Conservation (phyloP, 2,329 filamentous ascomycete genomes). For the Penicillium sp. region DNA sequence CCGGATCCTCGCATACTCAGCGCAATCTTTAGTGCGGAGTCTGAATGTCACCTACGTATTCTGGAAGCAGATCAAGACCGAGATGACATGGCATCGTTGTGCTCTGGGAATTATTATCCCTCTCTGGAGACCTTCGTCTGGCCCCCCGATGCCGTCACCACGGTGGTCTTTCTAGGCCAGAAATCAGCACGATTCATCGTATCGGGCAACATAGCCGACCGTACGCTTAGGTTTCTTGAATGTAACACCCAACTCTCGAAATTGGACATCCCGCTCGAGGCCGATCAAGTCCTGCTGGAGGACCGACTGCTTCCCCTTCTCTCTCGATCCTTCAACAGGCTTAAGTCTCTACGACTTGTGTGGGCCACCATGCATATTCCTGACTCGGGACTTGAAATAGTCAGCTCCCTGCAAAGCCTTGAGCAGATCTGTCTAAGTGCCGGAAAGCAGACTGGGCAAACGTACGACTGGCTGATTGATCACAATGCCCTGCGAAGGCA, state of each 20-base stretch:
- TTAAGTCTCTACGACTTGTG: slow-evolving; percentile 6
- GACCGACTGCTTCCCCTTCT: slow-evolving; percentile 1
- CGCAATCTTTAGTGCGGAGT: too few species aligned
- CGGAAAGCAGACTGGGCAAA: slow-evolving; percentile 1
- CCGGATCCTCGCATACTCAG: too few species aligned
- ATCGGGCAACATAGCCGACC: too few species aligned
- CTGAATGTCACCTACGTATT: too few species aligned
- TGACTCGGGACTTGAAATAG: background rate
- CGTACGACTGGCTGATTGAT: slow-evolving; percentile 8
- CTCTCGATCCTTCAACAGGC: background rate
- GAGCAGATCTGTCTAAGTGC: slow-evolving; percentile 11
- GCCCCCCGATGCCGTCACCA: too few species aligned
- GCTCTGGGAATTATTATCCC: too few species aligned
- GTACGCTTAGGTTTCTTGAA: too few species aligned
- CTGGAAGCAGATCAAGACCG: too few species aligned
- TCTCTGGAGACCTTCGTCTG: too few species aligned
- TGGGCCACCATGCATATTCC: background rate
- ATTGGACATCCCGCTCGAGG: background rate
- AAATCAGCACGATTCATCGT: too few species aligned
- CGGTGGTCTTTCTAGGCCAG: too few species aligned
- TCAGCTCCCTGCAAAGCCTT: background rate
- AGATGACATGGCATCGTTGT: too few species aligned
- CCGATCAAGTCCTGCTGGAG: background rate
- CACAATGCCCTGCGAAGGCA: slow-evolving; percentile 6
- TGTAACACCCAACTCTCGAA: background rate